A percentile compares a stretch with the other conserved stretches of the same genome.
Conservation (phyloP, 164 flowering plant genomes). For the Umbilicus rupestris region DNA sequence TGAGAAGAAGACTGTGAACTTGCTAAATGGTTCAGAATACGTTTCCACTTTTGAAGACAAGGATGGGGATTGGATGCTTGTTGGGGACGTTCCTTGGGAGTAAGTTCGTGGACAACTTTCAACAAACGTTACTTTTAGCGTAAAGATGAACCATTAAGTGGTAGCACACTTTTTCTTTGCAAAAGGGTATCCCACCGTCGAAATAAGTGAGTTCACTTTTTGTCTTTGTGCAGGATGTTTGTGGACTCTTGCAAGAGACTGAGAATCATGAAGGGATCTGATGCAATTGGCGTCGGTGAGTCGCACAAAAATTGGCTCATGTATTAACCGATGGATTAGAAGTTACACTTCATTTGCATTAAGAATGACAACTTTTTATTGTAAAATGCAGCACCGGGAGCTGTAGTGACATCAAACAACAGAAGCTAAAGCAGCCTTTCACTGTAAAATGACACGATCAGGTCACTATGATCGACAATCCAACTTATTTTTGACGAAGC, state of each 20-base stretch:
- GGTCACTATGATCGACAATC: background rate
- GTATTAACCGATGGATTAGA: background rate
- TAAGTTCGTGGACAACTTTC: too few relatives aligned
- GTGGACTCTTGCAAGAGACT: slow-evolving; percentile 4
- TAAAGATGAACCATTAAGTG: background rate
- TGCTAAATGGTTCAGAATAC: background rate
- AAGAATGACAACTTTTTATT: background rate
- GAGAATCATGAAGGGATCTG: slow-evolving; percentile 2
- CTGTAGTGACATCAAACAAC: background rate
- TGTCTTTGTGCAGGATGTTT: background rate
- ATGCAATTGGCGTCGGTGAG: slow-evolving; percentile 4
- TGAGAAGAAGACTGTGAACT: background rate
- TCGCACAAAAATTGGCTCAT: background rate
- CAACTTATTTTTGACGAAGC: background rate
- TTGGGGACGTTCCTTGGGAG: slow-evolving; percentile 5
- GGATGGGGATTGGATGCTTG: slow-evolving; percentile 7
- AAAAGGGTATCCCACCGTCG: too few relatives aligned
- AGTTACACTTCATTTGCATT: background rate
- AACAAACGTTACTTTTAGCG: background rate
- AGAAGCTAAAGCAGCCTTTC: background rate
- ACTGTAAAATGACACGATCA: background rate
- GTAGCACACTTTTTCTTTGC: background rate
- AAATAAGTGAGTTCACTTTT: background rate
- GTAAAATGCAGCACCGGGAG: background rate
- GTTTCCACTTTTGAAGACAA: slow-evolving; percentile 5